phyloP scores from a whole-genome alignment of 2,329 filamentous ascomycete genomes.

The Phoma herbarum region DNA sequence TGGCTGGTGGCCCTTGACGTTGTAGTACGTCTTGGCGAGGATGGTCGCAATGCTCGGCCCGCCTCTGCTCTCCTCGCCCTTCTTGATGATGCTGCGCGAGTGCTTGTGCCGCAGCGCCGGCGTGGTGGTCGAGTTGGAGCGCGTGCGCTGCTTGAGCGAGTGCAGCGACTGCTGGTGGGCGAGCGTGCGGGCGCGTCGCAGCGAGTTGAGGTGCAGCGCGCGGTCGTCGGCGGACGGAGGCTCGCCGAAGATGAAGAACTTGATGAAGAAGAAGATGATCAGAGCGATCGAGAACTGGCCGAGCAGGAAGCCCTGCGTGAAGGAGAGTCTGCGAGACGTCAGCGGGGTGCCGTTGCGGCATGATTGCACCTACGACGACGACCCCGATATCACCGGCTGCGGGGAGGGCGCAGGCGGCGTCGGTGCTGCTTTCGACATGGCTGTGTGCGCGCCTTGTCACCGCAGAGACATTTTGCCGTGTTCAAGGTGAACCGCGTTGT shows the following conservation, averaged over 20 bases:
- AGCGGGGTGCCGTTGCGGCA: constrained; percentile 27
- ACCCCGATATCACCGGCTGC: constrained; percentile 28
- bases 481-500: no score
- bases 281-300: constrained; percentile 93
- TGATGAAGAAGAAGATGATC: constrained; percentile 93
- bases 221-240: constrained; percentile 83
- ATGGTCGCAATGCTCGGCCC: constrained; percentile 92
- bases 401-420: constrained; percentile 22
- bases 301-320: constrained; percentile 91
- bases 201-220: constrained; percentile 76
- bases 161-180: constrained; percentile 64
- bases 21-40: constrained; percentile 96
- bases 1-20: constrained; percentile 92
- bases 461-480: constrained; percentile 8
- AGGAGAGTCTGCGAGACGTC: constrained; percentile 71
- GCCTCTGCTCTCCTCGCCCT: constrained; percentile 53
- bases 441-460: constrained; percentile 5
- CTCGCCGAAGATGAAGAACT: constrained; percentile 99
- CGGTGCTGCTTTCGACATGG: constrained; percentile 29
- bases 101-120: constrained; percentile 49
- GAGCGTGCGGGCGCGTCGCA: constrained; percentile 75
- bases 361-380: constrained; percentile 27
- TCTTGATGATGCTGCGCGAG: constrained; percentile 57
- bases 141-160: constrained; percentile 38
- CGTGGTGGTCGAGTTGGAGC: constrained; percentile 49